These are phyloP conservation scores for Umbellularia californica DNA, from an alignment of 164 flowering plant species.

Conservation along the genomic window DNA sequence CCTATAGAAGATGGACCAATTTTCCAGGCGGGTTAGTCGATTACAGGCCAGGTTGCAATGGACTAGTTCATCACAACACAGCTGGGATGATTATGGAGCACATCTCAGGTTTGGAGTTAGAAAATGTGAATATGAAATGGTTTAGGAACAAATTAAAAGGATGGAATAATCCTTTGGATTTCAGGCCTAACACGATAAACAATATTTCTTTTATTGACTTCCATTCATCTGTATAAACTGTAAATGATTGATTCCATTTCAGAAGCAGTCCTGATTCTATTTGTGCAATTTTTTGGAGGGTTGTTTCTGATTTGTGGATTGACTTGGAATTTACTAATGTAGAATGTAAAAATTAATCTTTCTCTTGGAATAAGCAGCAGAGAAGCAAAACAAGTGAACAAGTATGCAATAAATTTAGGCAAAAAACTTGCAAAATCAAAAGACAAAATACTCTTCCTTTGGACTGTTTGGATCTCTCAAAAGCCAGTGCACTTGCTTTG, in stretches of 20 bases:
- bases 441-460: too few species aligned
- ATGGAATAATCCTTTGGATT: conserved; percentile 85
- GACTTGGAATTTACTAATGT: too few species aligned
- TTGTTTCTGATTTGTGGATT: too few species aligned
- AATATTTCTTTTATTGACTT: conserved; percentile 62
- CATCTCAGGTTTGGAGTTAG: conserved; percentile 58
- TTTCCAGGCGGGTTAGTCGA: conserved; percentile 64
- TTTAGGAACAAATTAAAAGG: conserved; percentile 16
- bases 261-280: background rate
- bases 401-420: too few species aligned
- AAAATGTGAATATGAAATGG: conserved; percentile 84
- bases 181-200: conserved; percentile 75
- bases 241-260: conserved; percentile 5
- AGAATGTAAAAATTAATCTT: too few species aligned
- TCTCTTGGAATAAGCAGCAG: too few species aligned
- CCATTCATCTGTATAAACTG: conserved; percentile 38
- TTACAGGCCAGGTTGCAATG: conserved; percentile 89
- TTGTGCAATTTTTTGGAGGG: background rate
- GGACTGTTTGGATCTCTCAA: too few species aligned
- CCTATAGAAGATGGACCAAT: conserved; percentile 71
- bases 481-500: too few species aligned
- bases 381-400: too few species aligned
- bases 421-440: too few species aligned
- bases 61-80: conserved; percentile 69
- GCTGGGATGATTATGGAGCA: conserved; percentile 93